phyloP scores from a whole-genome alignment of 495 filamentous ascomycete genomes.

The Staphylotrichum tortipilum region DNA sequence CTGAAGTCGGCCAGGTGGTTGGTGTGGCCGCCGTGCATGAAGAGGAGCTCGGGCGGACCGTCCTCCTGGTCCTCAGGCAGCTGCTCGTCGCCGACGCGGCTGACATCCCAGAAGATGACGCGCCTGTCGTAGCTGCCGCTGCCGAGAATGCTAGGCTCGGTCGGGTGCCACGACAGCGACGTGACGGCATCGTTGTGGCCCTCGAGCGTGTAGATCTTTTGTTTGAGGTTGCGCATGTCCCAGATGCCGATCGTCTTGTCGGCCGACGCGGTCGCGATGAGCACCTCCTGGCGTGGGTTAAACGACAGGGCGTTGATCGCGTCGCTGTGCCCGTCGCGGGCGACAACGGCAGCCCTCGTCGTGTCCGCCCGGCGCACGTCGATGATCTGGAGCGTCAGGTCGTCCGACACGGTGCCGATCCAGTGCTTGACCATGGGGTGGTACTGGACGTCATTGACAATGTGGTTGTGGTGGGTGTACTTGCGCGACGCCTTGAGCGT shows the following conservation, averaged over 20 bases:
- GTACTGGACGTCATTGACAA: slow-evolving; percentile 94
- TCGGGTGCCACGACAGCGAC: slow-evolving; percentile 87
- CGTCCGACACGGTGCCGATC: slow-evolving; percentile 91
- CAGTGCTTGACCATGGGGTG: slow-evolving; percentile 73
- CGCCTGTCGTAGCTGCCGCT: slow-evolving; percentile 87
- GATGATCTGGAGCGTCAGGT: slow-evolving; percentile 84
- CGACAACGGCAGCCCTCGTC: slow-evolving; percentile 54
- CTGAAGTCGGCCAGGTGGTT: slow-evolving; percentile 93
- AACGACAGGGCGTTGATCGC: slow-evolving; percentile 93
- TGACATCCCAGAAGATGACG: slow-evolving; percentile 94
- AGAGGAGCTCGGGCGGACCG: slow-evolving; percentile 91
- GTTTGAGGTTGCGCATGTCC: slow-evolving; percentile 83
- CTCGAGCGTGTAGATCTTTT: slow-evolving; percentile 76
- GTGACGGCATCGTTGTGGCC: slow-evolving; percentile 84
- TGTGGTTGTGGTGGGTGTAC: slow-evolving; percentile 80
- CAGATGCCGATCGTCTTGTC: slow-evolving; percentile 93
- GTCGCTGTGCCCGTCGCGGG: slow-evolving; percentile 65
- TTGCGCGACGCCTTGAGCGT: slow-evolving; percentile 58
- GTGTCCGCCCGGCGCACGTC: slow-evolving; percentile 65
- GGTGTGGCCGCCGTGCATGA: slow-evolving; percentile 99
- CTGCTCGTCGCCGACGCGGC: slow-evolving; percentile 86
- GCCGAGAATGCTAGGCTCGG: slow-evolving; percentile 76
- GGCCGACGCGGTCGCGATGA: slow-evolving; percentile 85
- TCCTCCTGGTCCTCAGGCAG: slow-evolving; percentile 93
- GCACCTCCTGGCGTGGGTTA: slow-evolving; percentile 76